A percentile compares a stretch with the other conserved stretches of the same genome.
phyloP scores from a whole-genome alignment of 805 yeast species.

The Ogataea zsoltii region DNA sequence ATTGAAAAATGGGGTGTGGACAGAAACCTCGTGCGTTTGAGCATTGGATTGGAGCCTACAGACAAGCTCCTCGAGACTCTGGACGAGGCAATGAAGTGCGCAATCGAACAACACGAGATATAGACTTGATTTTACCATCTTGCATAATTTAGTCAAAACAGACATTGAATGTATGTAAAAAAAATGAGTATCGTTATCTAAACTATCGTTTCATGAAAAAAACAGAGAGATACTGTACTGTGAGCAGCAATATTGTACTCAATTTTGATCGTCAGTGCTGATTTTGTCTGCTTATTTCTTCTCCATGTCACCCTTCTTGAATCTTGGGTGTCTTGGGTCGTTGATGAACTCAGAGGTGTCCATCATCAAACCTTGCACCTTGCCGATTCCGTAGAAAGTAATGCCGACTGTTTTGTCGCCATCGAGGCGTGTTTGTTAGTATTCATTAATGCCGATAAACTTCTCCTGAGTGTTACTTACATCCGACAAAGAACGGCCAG shows the following conservation, averaged over 20 bases:
- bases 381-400: slow-evolving; percentile 69
- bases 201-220: slow-evolving; percentile 1
- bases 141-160: slow-evolving; percentile 8
- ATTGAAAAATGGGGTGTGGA: slow-evolving; percentile 84
- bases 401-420: slow-evolving; percentile 38
- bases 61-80: slow-evolving; percentile 53
- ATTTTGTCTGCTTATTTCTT: slow-evolving; percentile 27
- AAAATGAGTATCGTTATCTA: slow-evolving; percentile 9
- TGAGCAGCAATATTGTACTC: not conserved
- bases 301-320: slow-evolving; percentile 42
- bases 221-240: slow-evolving; percentile 8
- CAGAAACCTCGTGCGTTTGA: slow-evolving; percentile 70
- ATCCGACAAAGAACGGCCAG: slow-evolving; percentile 91
- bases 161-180: slow-evolving; percentile 9
- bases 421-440: slow-evolving; percentile 6
- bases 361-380: slow-evolving; percentile 67
- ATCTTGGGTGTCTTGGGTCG: slow-evolving; percentile 97
- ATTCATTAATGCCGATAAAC: slow-evolving; percentile 7
- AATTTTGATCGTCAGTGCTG: not conserved
- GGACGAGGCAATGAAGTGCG: slow-evolving; percentile 50
- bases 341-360: slow-evolving; percentile 81
- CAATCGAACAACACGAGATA: slow-evolving; percentile 39
- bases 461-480: slow-evolving; percentile 43
- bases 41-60: slow-evolving; percentile 81
- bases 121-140: slow-evolving; percentile 4